Evolutionary conservation across 352 stramenopile genomes (phyloP), one percentile per base, ranked within the genome.

Genomic region (Globisporangium polare): DNA sequence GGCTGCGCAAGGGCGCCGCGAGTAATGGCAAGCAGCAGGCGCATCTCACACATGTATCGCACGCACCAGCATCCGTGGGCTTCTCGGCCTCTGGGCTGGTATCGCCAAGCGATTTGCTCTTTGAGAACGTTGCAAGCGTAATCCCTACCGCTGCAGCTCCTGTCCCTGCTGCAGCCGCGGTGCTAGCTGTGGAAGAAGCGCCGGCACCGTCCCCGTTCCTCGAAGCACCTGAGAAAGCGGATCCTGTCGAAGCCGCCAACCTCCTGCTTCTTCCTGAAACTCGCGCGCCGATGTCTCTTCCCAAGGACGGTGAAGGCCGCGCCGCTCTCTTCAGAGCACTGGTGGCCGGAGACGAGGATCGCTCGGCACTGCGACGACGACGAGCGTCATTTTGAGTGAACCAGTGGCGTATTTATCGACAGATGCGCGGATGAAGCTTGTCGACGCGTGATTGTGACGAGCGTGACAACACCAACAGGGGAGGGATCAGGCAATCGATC

Each of bases 1-100:
- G 79, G 18, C 63, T 91, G 29, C 77, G 81, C 4, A 91, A 87
- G 61, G 37, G 68, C 20, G 50, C 58, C 29, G 29, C 29, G 29
- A 33, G 29, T 8, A 61, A 58, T n/a, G 52, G 41, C 47, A 37
- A 75, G 22, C 45, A 71, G 60, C 12, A 52, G 35, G 39, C 39
- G 27, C n/a, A 22, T 46, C 15, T 39, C 54, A 12, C n/a, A 53
- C 41, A 31, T 55, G 7, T 42, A 60, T 15, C 18, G 13, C 15
- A 53, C 27, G 53, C n/a, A 47, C 49, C 27, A 24, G 12, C 51
- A 43, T 45, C 55, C 29, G 46, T 26, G 35, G 37, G 53, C 37
- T 37, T 52, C n/a, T 24, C 27, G 41, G 15, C n/a, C 9, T 17
- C 53, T 26, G 51, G 39, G 39, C 41, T 60, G 26, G 27, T 55